Percentiles rank a stretch among this genome's conserved stretches.
phyloP scores from a whole-genome alignment of 768 basidiomycete species.

The Nidularia sp. region DNA sequence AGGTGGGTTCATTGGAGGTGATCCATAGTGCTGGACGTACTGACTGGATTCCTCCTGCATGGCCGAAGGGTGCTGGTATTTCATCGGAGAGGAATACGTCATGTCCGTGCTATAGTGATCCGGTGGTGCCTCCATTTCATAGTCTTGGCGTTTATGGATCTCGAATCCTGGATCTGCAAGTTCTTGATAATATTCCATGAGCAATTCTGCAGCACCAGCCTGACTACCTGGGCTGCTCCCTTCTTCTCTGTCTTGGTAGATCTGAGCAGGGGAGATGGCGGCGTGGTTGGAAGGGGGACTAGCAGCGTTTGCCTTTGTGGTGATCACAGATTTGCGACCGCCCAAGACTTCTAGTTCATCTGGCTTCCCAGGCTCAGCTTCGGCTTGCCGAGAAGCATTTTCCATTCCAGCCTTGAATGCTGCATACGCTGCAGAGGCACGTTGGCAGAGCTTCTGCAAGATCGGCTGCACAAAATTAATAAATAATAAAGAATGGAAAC shows the following conservation, averaged over 20 bases:
- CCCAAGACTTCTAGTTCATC: constrained; percentile 35
- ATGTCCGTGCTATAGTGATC: background rate
- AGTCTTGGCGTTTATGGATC: background rate
- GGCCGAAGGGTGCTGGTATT: background rate
- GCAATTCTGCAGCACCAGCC: constrained; percentile 14
- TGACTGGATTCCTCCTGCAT: too few species aligned
- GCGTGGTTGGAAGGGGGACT: constrained; percentile 17
- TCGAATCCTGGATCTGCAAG: constrained; percentile 2
- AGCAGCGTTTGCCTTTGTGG: constrained; percentile 19
- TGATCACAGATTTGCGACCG: constrained; percentile 30
- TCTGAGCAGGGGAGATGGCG: constrained; percentile 13
- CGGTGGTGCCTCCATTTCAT: background rate
- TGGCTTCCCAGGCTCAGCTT: constrained; percentile 11
- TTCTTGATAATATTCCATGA: constrained; percentile 16
- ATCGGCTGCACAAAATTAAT: constrained; percentile 21
- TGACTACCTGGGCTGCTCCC: constrained; percentile 17
- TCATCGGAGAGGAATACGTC: background rate
- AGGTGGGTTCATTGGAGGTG: too few species aligned
- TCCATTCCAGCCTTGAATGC: constrained; percentile 20
- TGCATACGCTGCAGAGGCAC: constrained; percentile 26
- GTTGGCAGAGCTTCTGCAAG: constrained; percentile 29
- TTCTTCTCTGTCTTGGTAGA: constrained; percentile 8
- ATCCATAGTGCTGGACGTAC: too few species aligned
- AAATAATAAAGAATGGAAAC: background rate
- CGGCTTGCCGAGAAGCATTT: background rate